Evolutionary conservation across 306 rosid species (phyloP).

Genomic region (Arachis stenosperma): DNA sequence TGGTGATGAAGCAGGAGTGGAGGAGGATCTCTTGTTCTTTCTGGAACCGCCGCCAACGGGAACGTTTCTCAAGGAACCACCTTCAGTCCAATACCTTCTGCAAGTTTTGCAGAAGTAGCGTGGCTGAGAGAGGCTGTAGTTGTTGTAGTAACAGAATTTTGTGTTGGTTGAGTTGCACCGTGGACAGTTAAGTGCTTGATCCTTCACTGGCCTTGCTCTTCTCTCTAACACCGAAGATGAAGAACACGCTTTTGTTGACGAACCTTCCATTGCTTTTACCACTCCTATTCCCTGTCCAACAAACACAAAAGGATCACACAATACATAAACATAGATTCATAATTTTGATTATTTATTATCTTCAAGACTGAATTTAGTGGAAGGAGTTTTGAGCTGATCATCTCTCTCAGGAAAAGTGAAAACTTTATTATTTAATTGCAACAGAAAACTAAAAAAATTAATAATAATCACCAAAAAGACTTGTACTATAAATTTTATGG

Average conservation of each 20-base stretch:
- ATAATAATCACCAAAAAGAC: no score
- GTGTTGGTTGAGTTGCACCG: constrained; percentile 97
- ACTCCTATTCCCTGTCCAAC: constrained; percentile 44
- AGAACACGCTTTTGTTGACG: constrained; percentile 37
- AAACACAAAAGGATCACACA: constrained; percentile 23
- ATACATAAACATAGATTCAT: constrained; percentile 47
- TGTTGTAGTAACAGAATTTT: constrained; percentile 95
- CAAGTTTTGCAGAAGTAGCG: constrained; percentile 96
- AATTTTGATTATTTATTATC: constrained; percentile 27
- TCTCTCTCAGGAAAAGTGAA: constrained; percentile 33
- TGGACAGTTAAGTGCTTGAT: constrained; percentile 91
- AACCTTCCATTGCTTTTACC: constrained; percentile 66
- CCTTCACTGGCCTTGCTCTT: constrained; percentile 76
- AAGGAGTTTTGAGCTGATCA: constrained; percentile 45
- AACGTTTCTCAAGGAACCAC: constrained; percentile 92
- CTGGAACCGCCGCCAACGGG: constrained; percentile 99
- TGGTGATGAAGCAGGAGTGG: constrained; percentile 53
- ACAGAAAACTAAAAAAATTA: constrained; percentile 32
- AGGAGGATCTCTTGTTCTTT: constrained; percentile 78
- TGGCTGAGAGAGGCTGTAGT: constrained; percentile 94
- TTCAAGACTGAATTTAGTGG: constrained; percentile 24
- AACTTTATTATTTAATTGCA: constrained; percentile 37
- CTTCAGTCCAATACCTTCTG: constrained; percentile 98
- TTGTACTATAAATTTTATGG: constrained; percentile 17
- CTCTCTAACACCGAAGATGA: constrained; percentile 58